Evolutionary conservation across 2,329 filamentous ascomycete species (phyloP), one percentile per base, ranked within the genome.

Genomic region (Chaetothyriales sp.): DNA sequence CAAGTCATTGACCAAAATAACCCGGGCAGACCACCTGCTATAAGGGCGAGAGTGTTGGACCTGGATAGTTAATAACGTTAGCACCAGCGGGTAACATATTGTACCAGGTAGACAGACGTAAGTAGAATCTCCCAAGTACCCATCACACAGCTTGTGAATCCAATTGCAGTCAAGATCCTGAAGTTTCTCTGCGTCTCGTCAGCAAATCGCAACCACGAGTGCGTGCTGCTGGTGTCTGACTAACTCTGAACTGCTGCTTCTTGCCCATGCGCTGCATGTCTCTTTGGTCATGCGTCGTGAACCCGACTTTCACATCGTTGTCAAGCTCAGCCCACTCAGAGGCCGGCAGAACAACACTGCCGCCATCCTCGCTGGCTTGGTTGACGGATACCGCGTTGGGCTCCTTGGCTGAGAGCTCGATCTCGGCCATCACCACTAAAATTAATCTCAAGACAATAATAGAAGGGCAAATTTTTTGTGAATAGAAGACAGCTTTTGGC

Each of bases 261-360:
- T 74, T 75, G 32, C 73, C 73, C 69, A 76, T 66, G n/a, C 72
- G 68, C 26, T 64, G 64, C 68, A 75, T 71, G 50, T 75, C 68
- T 19, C 58, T 60, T 28, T 68, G 65, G 56, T 73, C 70, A 25
- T 60, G 51, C 18, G 32, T 43, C 1, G 49, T 51, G 19, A 56
- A 57, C 0, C 53, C 48, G 10, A 10, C 28, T 32, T 10, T 32
- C 28, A 32, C 10, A 8, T 32, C 28, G 4, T 32, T 10, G 28
- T 32, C 28, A 32, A 32, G 28, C 28, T 32, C 28, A 5, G 8
- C 28, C 28, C 28, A 32, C 10, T 32, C 28, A 32, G 8, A 32
- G 28, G 28, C 28, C 10, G 28, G 28, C 4, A 32, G 5, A 32
- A 32, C 10, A 32, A 32, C 28, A 10, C 28, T 8, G 10, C 10